These are phyloP conservation scores for Tuber microsphaerosporum DNA, from an alignment of 495 filamentous ascomycete genomes.

Conservation along the genomic window DNA sequence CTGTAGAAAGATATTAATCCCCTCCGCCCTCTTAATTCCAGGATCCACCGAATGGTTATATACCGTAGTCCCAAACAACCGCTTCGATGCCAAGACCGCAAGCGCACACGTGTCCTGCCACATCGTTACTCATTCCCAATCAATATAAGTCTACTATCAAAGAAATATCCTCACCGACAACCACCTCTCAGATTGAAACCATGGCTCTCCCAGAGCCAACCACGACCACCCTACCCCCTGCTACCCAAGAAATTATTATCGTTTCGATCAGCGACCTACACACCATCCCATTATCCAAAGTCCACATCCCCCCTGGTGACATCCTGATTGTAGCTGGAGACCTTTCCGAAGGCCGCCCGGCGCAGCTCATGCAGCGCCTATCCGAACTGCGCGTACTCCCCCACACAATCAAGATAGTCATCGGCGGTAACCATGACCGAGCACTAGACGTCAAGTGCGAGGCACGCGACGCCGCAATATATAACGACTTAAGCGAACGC, in stretches of 20 bases:
- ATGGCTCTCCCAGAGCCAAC: not conserved
- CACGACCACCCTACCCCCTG: not conserved
- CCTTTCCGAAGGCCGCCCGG: conserved; percentile 62
- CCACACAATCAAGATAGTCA: conserved; percentile 70
- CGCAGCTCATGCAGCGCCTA: conserved; percentile 66
- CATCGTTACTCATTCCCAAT: too few species aligned
- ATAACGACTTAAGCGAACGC: conserved; percentile 11
- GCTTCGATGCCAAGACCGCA: too few species aligned
- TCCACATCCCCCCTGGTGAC: conserved; percentile 66
- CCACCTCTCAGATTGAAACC: not conserved
- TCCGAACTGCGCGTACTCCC: conserved; percentile 70
- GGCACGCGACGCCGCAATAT: not conserved
- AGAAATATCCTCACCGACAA: not conserved
- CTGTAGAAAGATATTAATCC: not conserved
- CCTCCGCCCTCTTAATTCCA: too few species aligned
- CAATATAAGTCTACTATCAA: not conserved
- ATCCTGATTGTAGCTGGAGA: conserved; percentile 85
- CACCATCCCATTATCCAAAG: conserved; percentile 32
- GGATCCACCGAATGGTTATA: not conserved
- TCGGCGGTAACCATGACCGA: conserved; percentile 80
- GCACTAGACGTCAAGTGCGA: conserved; percentile 57
- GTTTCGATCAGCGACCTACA: conserved; percentile 8
- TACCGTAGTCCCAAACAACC: too few species aligned
- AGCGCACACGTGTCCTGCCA: too few species aligned
- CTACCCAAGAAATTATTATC: not conserved